phyloP scores from a whole-genome alignment of 257 asterid species.

The Solanum infundibuliforme region DNA sequence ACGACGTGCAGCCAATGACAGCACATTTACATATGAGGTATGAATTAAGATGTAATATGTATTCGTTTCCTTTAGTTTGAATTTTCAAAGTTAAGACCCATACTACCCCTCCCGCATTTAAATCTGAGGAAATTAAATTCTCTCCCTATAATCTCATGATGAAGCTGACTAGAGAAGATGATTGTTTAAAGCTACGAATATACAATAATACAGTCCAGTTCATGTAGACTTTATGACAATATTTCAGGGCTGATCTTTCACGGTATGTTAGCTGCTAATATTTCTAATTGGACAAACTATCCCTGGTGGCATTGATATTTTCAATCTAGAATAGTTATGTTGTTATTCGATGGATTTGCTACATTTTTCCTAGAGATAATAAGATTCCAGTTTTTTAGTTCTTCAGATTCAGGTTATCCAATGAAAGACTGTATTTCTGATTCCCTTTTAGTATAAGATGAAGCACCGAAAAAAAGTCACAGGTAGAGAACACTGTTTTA shows the following conservation, averaged over 20 bases:
- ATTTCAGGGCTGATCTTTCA: not conserved
- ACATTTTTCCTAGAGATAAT: not conserved
- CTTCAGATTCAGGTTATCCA: not conserved
- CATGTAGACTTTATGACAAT: not conserved
- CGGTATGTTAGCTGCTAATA: not conserved
- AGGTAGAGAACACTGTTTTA: not conserved
- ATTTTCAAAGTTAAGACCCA: not conserved
- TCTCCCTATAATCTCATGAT: not conserved
- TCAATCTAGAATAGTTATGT: not conserved
- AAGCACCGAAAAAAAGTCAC: not conserved
- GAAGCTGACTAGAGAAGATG: not conserved
- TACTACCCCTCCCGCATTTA: not conserved
- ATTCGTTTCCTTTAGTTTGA: not conserved
- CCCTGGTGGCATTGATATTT: not conserved
- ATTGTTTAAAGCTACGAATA: not conserved
- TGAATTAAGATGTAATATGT: not conserved
- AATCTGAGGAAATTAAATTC: not conserved
- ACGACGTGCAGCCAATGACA: constrained; percentile 64
- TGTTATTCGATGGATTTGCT: not conserved
- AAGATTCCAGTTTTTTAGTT: not conserved
- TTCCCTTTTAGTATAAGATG: not conserved
- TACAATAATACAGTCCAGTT: not conserved
- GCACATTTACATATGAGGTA: constrained; percentile 85
- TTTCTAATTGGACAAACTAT: not conserved
- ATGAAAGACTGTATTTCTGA: not conserved